Base-by-base conservation (phyloP, 495 filamentous ascomycete genomes). In the Corynascus novoguineensis region DNA sequence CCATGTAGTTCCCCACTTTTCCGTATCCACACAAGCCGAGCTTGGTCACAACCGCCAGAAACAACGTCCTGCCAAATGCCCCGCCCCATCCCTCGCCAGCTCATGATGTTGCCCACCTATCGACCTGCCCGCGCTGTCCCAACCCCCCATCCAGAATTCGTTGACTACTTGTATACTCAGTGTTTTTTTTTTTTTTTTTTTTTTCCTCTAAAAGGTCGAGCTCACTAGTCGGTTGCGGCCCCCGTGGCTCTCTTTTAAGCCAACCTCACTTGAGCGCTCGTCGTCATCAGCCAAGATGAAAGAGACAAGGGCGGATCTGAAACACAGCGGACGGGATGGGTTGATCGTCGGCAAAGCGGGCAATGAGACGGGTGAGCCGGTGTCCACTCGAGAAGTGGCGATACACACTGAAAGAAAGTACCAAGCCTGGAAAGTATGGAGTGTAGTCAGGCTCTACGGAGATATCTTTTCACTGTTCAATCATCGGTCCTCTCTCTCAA, bases 41-140 rank as follows among this genome's bases (percentile, higher is more conserved):
- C 10, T 37, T 42, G 45, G 45, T 49, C 51, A 21, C 42, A 55
- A 45, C 44, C 49, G 45, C 50, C 42, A 50, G 44, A 54, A 54
- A 32, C 46, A 29, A 32, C 46, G 12, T 19, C 46, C n/a, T 22
- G 3, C 7, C 8, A n/a, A n/a, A 22, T 34, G n/a, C 46, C 17
- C 28, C 17, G 17, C 40, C 14, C 12, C 40, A 4, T 14, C 21
- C n/a, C n/a, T n/a, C 40, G 9, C 6, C 4, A 11, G 12, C 37
- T 17, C 37, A 40, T 38, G 10, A 10, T 5, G 6, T 32, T 11
- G 37, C 4, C 37, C 10, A n/a, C 4, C 11, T 40, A 32, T 32
- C 6, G 31, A 32, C 31, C 31, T 11, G 31, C 31, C 31, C 5
- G 31, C 31, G 31, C 6, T 5, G 11, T 32, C 31, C 5, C 31